Base-by-base conservation (phyloP, 78 protist genomes). In the Cavenderia fasciculata region DNA sequence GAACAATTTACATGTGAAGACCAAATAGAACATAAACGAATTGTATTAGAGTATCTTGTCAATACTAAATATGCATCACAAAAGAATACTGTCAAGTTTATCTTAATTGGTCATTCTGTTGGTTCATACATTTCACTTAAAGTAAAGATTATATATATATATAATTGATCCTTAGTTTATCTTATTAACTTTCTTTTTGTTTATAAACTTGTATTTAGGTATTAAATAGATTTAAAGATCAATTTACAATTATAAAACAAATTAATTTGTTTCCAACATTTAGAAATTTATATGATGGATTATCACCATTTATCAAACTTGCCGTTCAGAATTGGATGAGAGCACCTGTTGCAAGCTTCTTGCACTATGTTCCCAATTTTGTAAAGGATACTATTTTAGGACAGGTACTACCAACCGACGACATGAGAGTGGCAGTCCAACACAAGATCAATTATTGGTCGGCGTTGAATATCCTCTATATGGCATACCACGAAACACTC, bases 51-150 rank as follows among this genome's bases (percentile, higher is more conserved):
- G 16, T 70, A 74, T 38, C 54, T 82, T 34, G 27, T 65, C 16
- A 23, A 68, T 5, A 41, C 43, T 33, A 38, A 43, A 29, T 62
- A 61, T 38, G 40, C 7, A 29, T 40, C 19, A 27, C 70, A 29
- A 14, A 59, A 49, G 61, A 29, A 59, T 3, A 49, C 43, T 27
- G 29, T 66, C 4, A 56, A 86, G 12, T 76, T 87, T 57, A 38
- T 87, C 7, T 59, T 87, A 11, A 62, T 87, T 33, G 85, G 87
- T 8, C 93, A 87, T 33, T 87, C 93, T 14, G 93, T 87, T 38
- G 93, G 93, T 2, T 44, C 66, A 4, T 87, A 74, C 59, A 51
- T 87, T 23, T 61, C 74, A 18, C 21, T 87, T 61, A 87, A 74
- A 59, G 65, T 74, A 41, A 23, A 2, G 1, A 49, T 12, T 70